A percentile compares a stretch with the other conserved stretches of the same genome.
These are phyloP conservation scores for Kodamaea restingae DNA, from an alignment of 805 yeast genomes.

Conservation along the genomic window DNA sequence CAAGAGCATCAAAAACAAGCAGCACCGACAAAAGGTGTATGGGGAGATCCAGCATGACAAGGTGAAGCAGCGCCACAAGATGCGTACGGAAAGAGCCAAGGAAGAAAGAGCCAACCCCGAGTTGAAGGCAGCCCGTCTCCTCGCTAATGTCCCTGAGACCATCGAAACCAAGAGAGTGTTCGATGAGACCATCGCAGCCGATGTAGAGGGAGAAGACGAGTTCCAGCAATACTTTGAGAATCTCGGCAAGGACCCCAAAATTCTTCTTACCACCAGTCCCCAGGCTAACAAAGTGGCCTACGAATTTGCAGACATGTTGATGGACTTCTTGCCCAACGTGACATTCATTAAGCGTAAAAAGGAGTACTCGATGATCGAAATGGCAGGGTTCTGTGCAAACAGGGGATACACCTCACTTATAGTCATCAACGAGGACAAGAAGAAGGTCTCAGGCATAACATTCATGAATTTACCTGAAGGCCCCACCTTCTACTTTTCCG, in stretches of 20 bases:
- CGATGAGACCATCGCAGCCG: slow-evolving; percentile 74
- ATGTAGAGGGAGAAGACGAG: slow-evolving; percentile 60
- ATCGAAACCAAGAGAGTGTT: slow-evolving; percentile 78
- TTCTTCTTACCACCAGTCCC: slow-evolving; percentile 83
- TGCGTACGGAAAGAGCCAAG: slow-evolving; percentile 78
- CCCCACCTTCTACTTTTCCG: slow-evolving; percentile 88
- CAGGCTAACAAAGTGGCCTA: slow-evolving; percentile 83
- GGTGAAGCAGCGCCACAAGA: slow-evolving; percentile 71
- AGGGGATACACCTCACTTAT: slow-evolving; percentile 85
- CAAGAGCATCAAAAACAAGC: slow-evolving; percentile 64
- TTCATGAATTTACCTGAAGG: slow-evolving; percentile 93
- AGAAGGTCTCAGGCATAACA: slow-evolving; percentile 85
- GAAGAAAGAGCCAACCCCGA: slow-evolving; percentile 84
- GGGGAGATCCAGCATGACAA: slow-evolving; percentile 70
- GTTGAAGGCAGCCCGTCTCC: slow-evolving; percentile 72
- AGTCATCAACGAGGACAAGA: slow-evolving; percentile 91
- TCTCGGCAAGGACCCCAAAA: slow-evolving; percentile 63
- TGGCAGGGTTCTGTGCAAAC: slow-evolving; percentile 76
- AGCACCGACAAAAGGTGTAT: slow-evolving; percentile 72
- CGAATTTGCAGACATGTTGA: slow-evolving; percentile 80
- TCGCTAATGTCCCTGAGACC: slow-evolving; percentile 74
- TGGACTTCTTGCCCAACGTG: slow-evolving; percentile 80
- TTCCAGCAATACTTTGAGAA: slow-evolving; percentile 57
- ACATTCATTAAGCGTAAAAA: slow-evolving; percentile 84
- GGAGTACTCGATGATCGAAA: slow-evolving; percentile 80